These are phyloP conservation scores for Letharia columbiana DNA, from an alignment of 495 filamentous ascomycete genomes.

Conservation along the genomic window DNA sequence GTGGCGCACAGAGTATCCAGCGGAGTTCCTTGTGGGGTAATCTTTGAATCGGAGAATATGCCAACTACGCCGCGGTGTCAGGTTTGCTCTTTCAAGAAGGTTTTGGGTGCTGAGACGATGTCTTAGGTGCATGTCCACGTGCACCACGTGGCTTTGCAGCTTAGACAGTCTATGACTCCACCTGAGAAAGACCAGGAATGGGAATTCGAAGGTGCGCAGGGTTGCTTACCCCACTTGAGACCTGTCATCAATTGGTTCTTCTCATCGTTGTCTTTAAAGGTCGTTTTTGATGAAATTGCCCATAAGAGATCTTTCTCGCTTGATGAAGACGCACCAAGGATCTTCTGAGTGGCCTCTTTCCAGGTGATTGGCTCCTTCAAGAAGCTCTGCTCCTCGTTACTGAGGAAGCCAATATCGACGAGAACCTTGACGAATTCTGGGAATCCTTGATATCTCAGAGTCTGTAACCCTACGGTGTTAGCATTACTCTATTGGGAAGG, in stretches of 20 bases:
- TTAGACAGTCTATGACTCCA: not conserved
- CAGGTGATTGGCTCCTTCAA: constrained; percentile 58
- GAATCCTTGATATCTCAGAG: constrained; percentile 78
- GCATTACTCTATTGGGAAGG: not conserved
- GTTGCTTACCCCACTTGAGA: constrained; percentile 52
- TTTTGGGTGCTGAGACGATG: not conserved
- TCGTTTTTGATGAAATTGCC: constrained; percentile 67
- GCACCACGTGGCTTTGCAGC: not conserved
- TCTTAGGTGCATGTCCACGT: not conserved
- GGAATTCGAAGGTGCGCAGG: not conserved
- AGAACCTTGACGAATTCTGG: constrained; percentile 77
- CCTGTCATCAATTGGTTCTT: constrained; percentile 67
- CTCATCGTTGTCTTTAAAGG: constrained; percentile 62
- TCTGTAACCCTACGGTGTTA: constrained; percentile 25
- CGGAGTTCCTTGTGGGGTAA: constrained; percentile 67
- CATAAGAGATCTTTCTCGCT: constrained; percentile 51
- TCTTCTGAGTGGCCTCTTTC: constrained; percentile 72
- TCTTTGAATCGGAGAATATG: constrained; percentile 68
- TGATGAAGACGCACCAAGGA: constrained; percentile 54
- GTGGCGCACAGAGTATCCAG: constrained; percentile 85
- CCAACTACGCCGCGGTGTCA: constrained; percentile 40
- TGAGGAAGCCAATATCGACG: constrained; percentile 80
- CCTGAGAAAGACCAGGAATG: not conserved
- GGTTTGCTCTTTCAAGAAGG: not conserved
- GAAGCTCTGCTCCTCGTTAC: constrained; percentile 51